Evolutionary conservation across 306 rosid species (phyloP).

Genomic region (Dryas drummondii): DNA sequence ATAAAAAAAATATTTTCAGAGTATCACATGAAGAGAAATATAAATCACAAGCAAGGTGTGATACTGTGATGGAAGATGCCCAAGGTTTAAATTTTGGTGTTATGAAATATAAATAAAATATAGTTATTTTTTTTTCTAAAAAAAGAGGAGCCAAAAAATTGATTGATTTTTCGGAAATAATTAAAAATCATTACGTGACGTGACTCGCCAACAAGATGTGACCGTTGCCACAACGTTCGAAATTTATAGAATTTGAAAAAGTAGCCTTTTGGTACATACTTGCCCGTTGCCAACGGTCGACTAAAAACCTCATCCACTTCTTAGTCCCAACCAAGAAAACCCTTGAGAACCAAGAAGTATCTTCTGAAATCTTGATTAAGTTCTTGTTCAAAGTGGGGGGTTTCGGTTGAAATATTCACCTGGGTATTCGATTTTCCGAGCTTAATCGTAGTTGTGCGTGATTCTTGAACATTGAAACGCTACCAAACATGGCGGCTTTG

Average conservation of each 20-base stretch:
- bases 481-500: conserved; percentile 57
- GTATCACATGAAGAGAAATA: not conserved
- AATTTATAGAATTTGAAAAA: conserved; percentile 38
- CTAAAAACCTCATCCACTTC: conserved; percentile 12
- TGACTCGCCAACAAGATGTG: conserved; percentile 30
- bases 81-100: not conserved
- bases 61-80: not conserved
- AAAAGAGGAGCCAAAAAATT: too few relatives aligned
- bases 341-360: not conserved
- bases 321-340: not conserved
- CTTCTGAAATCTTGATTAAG: not conserved
- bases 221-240: conserved; percentile 62
- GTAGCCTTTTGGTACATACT: not conserved
- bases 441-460: not conserved
- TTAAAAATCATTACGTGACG: not conserved
- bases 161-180: not conserved
- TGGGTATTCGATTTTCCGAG: not conserved
- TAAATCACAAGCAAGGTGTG: not conserved
- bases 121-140: too few relatives aligned
- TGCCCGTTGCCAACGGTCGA: conserved; percentile 58
- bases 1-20: too few relatives aligned
- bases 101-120: not conserved
- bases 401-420: not conserved
- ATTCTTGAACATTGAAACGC: conserved; percentile 6
- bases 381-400: not conserved